phyloP scores from a whole-genome alignment of 352 stramenopile species.

The Aphanomyces stellatus region DNA sequence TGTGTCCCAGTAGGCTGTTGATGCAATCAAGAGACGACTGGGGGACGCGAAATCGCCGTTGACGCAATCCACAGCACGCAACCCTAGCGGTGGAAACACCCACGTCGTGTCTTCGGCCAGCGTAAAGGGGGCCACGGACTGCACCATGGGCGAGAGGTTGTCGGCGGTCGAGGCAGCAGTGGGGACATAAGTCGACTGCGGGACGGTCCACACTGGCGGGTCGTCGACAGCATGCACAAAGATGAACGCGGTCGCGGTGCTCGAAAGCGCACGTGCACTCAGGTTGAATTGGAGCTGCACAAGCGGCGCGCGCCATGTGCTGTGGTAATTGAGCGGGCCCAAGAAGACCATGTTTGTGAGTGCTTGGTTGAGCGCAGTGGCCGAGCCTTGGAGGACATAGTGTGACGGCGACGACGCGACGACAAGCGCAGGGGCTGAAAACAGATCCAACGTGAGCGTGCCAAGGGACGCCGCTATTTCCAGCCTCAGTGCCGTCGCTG shows the following conservation, averaged over 20 bases:
- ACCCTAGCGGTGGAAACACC: constrained; percentile 29
- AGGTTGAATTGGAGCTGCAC: neutral
- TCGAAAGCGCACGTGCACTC: neutral
- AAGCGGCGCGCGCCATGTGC: constrained; percentile 12
- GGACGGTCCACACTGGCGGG: constrained; percentile 38
- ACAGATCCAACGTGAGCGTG: neutral
- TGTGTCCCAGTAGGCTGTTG: too few species aligned
- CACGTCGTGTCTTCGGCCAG: constrained; percentile 35
- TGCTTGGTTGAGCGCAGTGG: constrained; percentile 18
- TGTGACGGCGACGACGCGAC: neutral
- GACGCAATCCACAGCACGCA: constrained; percentile 29
- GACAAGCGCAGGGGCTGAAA: neutral
- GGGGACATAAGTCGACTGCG: constrained; percentile 22
- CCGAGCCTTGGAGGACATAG: constrained; percentile 23
- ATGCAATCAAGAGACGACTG: neutral
- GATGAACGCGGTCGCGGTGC: neutral
- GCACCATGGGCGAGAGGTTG: constrained; percentile 34
- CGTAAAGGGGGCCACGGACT: constrained; percentile 33
- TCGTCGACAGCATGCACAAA: constrained; percentile 29
- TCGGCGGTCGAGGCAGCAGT: constrained; percentile 30
- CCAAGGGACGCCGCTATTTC: neutral
- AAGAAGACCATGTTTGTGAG: constrained; percentile 29
- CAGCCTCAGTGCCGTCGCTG: neutral
- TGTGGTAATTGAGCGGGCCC: constrained; percentile 48
- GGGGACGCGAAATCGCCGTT: neutral